phyloP scores from a whole-genome alignment of 2,329 filamentous ascomycete species.

The Pseudogymnoascus destructans region DNA sequence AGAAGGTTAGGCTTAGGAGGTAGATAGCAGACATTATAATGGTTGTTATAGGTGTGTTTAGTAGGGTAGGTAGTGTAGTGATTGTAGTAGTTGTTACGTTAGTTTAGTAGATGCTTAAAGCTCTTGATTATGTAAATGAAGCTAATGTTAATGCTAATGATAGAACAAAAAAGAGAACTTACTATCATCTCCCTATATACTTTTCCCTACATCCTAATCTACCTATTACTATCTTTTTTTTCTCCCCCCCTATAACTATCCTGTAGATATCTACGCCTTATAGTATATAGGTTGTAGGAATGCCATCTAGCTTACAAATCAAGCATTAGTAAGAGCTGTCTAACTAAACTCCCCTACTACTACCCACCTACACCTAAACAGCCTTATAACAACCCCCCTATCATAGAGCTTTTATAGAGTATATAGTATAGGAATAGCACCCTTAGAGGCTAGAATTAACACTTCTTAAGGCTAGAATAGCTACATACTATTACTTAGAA shows the following conservation, averaged over 20 bases:
- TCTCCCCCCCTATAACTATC: neutral
- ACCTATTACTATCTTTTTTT: neutral
- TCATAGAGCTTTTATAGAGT: conserved; percentile 4
- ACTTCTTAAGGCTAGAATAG: neutral
- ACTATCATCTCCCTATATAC: conserved; percentile 2
- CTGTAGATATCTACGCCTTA: conserved; percentile 5
- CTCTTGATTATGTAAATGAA: neutral
- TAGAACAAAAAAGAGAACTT: neutral
- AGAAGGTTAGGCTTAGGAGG: neutral
- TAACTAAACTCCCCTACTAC: neutral
- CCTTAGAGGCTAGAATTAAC: no score
- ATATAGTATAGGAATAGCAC: neutral
- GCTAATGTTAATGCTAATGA: conserved; percentile 3
- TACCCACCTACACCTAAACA: neutral
- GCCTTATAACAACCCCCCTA: conserved; percentile 7
- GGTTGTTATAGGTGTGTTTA: neutral
- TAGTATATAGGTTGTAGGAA: neutral
- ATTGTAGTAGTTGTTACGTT: neutral
- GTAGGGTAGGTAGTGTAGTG: neutral
- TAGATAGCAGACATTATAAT: neutral
- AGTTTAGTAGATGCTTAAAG: neutral
- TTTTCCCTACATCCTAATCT: neutral
- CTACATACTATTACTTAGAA: neutral
- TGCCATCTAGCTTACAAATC: conserved; percentile 1
- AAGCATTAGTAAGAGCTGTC: neutral